phyloP scores from a whole-genome alignment of 2,329 filamentous ascomycete species.

The Beauveria sp. region DNA sequence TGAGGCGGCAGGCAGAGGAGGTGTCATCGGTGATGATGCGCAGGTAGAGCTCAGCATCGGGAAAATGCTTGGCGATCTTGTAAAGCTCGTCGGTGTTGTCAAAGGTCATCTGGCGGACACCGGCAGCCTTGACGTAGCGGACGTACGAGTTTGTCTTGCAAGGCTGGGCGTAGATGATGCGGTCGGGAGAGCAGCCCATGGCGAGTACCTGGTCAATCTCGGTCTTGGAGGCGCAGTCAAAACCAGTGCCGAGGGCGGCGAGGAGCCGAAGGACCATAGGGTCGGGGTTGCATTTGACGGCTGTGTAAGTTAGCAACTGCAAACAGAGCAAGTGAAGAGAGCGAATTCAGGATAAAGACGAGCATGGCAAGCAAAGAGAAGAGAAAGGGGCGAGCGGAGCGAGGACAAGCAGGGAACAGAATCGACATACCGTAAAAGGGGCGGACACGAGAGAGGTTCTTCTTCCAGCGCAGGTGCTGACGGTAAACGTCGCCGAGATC shows the following conservation, averaged over 20 bases:
- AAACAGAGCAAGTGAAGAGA: not conserved
- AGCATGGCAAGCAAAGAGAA: not conserved
- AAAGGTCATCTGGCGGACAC: slow-evolving; percentile 98
- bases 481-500: slow-evolving; percentile 98
- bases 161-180: slow-evolving; percentile 97
- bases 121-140: slow-evolving; percentile 74
- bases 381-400: not conserved
- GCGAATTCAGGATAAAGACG: no score
- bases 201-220: slow-evolving; percentile 90
- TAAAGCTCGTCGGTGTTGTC: slow-evolving; percentile 97
- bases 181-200: slow-evolving; percentile 74
- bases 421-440: slow-evolving; percentile 77
- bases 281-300: slow-evolving; percentile 98
- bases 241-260: slow-evolving; percentile 81
- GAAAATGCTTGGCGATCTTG: slow-evolving; percentile 92
- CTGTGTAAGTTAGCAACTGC: slow-evolving; percentile 34
- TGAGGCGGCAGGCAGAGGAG: slow-evolving; percentile 85
- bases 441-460: slow-evolving; percentile 83
- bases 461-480: slow-evolving; percentile 97
- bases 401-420: not conserved
- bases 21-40: slow-evolving; percentile 96
- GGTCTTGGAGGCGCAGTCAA: slow-evolving; percentile 95
- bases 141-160: slow-evolving; percentile 99
- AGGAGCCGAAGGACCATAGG: slow-evolving; percentile 81
- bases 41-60: slow-evolving; percentile 82